These are phyloP conservation scores for Fagus sylvatica DNA, from an alignment of 306 rosid genomes.

Conservation along the genomic window DNA sequence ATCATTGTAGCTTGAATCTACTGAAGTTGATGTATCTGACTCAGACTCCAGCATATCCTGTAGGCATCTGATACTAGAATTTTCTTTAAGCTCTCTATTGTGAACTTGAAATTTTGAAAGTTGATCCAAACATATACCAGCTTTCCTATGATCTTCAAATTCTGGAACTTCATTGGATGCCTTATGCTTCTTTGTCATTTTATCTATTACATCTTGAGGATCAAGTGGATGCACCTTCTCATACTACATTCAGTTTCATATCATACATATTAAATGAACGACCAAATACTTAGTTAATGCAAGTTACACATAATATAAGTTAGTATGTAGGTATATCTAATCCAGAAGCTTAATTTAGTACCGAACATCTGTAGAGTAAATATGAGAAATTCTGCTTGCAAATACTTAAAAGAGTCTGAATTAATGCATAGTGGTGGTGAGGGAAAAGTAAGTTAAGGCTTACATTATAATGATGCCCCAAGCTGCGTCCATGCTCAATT, in stretches of 20 bases:
- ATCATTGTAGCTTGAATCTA: slow-evolving; percentile 34
- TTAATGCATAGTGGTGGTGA: neutral
- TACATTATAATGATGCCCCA: neutral
- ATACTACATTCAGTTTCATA: slow-evolving; percentile 41
- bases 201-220: slow-evolving; percentile 31
- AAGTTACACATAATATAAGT: neutral
- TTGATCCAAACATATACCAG: slow-evolving; percentile 20
- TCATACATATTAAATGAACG: slow-evolving; percentile 16
- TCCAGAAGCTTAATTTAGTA: neutral
- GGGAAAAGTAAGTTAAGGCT: neutral
- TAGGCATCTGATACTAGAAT: slow-evolving; percentile 38
- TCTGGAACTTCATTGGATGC: slow-evolving; percentile 26
- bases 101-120: slow-evolving; percentile 23
- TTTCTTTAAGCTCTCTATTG: slow-evolving; percentile 20
- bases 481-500: neutral
- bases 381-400: neutral
- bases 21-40: slow-evolving; percentile 34
- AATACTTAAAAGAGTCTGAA: neutral
- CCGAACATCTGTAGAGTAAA: neutral
- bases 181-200: slow-evolving; percentile 22
- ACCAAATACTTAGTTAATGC: neutral
- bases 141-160: slow-evolving; percentile 32
- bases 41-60: slow-evolving; percentile 39
- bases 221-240: slow-evolving; percentile 60
- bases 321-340: neutral